Evolutionary conservation across 78 protist genomes (phyloP), one percentile per base, ranked within the genome.

Genomic region (Guillardia theta): DNA sequence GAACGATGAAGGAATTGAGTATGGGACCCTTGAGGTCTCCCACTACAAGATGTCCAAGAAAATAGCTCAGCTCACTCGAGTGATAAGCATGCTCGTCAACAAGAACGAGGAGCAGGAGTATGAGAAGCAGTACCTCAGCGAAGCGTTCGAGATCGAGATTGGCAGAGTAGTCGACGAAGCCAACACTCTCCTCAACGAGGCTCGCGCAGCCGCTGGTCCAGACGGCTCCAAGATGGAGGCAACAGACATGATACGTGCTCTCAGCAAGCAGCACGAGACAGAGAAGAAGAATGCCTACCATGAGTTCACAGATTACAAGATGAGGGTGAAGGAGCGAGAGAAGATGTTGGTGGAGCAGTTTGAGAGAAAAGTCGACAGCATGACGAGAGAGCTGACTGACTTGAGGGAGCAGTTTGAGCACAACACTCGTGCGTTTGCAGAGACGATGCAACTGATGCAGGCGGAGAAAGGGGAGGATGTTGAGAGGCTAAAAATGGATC

Each of bases 31-130:
- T n/a, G 83, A 70, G 83, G 83, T 36, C 15, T 70, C 83, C 46
- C 83, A 70, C 22, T 70, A 22, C 41, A 70, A 70, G 41, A 70
- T 70, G 83, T 70, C 83, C 4, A 70, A 70, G 41, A 70, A 70
- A 6, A 70, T 70, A 36, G 83, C 83, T 12, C 83, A 70, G 83
- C 83, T 70, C 27, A 70, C 83, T 36, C 0, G 83, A 1, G 83
- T 70, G 36, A 70, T 70, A 36, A 43, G 83, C 9, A 70, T 70
- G 83, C 83, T 70, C 21, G 83, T 70, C 45, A 70, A 70, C 83
- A 70, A 70, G 83, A 70, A 70, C 41, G 83, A 70, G 22, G 83
- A 70, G 83, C 83, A 70, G 41, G 83, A 70, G 83, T 70, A 70
- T 70, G 83, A 70, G 6, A 70, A 70, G 83, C 83, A 70, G 41